Evolutionary conservation across 371 early-diverging fungal species (phyloP), one percentile per base, ranked within the genome.

Genomic region (Saksenaea oblongispora): DNA sequence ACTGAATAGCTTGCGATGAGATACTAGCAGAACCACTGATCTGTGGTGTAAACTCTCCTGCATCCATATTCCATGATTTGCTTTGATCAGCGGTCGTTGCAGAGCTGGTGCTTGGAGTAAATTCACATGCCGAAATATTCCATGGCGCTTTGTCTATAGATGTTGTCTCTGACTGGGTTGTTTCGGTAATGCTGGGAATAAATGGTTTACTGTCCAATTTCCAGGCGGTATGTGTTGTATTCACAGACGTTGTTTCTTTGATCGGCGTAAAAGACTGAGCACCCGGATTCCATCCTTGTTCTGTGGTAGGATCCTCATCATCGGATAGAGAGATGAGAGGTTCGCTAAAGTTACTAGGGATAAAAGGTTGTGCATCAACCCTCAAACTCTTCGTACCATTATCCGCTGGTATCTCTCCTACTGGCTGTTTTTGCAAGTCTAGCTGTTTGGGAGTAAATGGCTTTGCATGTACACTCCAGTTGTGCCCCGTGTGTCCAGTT

Each of bases 321-420:
- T 31, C 31, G 31, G 4, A 2, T 31, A 31, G 15, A 2, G 39
- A 39, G 10, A 11, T 11, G 39, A 39, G 5, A 14, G 11, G 11
- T 39, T 11, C n/a, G 39, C n/a, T n/a, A 11, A 5, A n/a, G n/a
- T n/a, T n/a, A n/a, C 15, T n/a, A n/a, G 39, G 39, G n/a, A 39
- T 11, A 39, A 39, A 39, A 39, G 39, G 39, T 39, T 11, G 5
- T 39, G 39, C 39, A 11, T 39, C n/a, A 14, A 39, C 11, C 5
- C 39, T 14, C 39, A 11, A 39, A 1, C 39, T 11, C n/a, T 39
- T 39, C 11, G 59, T 67, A 27, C 67, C 69, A 61, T 88, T 88
- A 0, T 69, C 65, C 17, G 84, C 66, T 0, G 84, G 75, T 4
- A 90, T 84, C 5, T 89, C 89, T 64, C 92, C 93, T 2, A 11